Evolutionary conservation across 2,329 filamentous ascomycete species (phyloP), one percentile per base, ranked within the genome.

Genomic region (Periglandula ipomoeae): DNA sequence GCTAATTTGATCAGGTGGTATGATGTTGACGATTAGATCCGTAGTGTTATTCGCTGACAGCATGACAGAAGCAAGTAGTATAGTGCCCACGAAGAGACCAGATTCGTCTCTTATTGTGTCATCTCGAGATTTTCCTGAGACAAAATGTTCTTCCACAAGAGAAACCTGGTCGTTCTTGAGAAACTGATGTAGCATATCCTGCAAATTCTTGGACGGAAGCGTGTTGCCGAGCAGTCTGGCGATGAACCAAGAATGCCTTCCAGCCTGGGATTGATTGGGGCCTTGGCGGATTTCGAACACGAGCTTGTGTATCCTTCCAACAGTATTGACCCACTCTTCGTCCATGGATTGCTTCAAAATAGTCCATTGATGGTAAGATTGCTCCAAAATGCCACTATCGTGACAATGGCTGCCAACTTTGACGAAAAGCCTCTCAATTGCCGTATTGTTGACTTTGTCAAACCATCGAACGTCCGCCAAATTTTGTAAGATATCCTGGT

Each of bases 401-500:
- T 46, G 17, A 17, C 19, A 20, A 26, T 27, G 8, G 34, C 39
- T 39, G 23, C 2, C 20, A 13, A 51, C 17, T 41, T 48, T 51
- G 49, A 11, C 10, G 30, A 48, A 38, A 15, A 51, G 34, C 44
- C 34, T 51, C 2, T 10, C 17, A 4, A 45, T 35, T 11, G 49
- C 44, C 13, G 35, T 40, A 20, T 37, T 7, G 22, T 51, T 51
- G 32, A 51, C 45, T 24, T 24, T 40, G 22, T 27, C 40, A 35
- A 51, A 51, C 45, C 49, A 48, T 35, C 35, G 40, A 11, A 50
- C 8, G 26, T 34, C 27, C 34, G 39, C 44, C 43, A 48, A 34
- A 20, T 44, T 26, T 17, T 35, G 27, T 20, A 34, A n/a, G 13
- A 49, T n/a, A 23, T 44, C 45, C 19, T 39, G n/a, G 40, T 48